Conservation (phyloP, 306 rosid species). For the Trifolium fragiferum region DNA sequence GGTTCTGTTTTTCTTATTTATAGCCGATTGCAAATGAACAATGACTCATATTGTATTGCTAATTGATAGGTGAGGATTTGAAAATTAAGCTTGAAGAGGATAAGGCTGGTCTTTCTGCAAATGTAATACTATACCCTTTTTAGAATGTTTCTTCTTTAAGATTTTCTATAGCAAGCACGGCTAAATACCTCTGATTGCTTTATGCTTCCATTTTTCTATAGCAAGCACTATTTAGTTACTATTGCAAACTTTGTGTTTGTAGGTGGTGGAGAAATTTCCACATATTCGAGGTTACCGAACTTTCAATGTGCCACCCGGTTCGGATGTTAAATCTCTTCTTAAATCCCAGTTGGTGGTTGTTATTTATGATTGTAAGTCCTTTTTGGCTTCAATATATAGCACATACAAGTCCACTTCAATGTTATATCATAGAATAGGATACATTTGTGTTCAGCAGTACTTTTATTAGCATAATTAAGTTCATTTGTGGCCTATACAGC, state of each 20-base stretch:
- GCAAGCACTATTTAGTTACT: constrained; percentile 28
- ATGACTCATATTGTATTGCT: constrained; percentile 38
- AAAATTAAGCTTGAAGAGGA: constrained; percentile 76
- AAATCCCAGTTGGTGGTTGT: constrained; percentile 75
- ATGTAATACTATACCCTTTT: constrained; percentile 58
- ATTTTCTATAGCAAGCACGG: constrained; percentile 20
- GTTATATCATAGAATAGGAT: constrained; percentile 22
- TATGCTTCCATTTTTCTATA: constrained; percentile 19
- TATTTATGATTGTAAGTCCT: constrained; percentile 66
- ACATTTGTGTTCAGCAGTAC: constrained; percentile 6
- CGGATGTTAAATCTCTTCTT: constrained; percentile 68
- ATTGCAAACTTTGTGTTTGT: constrained; percentile 20
- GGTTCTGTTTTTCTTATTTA: constrained; percentile 15
- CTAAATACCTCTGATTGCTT: constrained; percentile 15
- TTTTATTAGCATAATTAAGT: constrained; percentile 26
- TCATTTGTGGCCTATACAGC: constrained; percentile 20
- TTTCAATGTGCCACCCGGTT: constrained; percentile 60
- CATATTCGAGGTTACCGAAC: constrained; percentile 73
- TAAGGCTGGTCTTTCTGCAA: constrained; percentile 60
- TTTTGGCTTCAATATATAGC: constrained; percentile 16
- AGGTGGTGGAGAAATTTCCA: constrained; percentile 88
- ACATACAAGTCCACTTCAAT: constrained; percentile 4
- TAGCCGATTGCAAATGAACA: constrained; percentile 9
- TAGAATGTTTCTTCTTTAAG: neutral
- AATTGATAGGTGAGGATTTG: constrained; percentile 73